Base-by-base conservation (phyloP, 495 filamentous ascomycete species). In the Rhypophila decipiens region DNA sequence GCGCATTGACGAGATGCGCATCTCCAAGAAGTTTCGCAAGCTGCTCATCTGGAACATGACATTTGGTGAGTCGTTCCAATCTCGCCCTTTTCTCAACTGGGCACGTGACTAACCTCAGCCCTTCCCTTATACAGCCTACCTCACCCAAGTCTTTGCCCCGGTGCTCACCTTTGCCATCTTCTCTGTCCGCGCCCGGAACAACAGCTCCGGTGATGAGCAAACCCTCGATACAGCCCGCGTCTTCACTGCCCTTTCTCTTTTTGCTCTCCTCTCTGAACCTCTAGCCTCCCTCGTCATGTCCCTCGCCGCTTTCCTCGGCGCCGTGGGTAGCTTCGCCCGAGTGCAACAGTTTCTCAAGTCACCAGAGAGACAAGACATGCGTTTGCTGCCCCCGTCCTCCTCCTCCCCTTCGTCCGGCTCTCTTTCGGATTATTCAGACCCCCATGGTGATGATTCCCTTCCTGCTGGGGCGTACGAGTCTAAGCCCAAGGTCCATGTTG, bases 181-280 rank as follows among this genome's bases (percentile, higher is more conserved):
- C 27, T 54, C 58, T 5, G 43, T 55, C 8, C 54, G 51, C 18
- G 58, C 58, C 27, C 48, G 58, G 11, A 38, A 57, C 47, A 42
- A 31, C 18, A 66, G 70, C 11, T n/a, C n/a, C n/a, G n/a, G n/a
- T n/a, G n/a, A n/a, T n/a, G 57, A 59, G 21, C 31, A 44, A 36
- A 71, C 69, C 3, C 57, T 83, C 20, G 71, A 72, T 37, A 75
- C 74, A 4, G 64, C 75, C 2, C 68, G 61, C 22, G 69, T 76
- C 1, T 84, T 79, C 57, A 84, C 82, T 0, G 73, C 82, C 0
- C 50, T 85, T 2, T 79, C 81, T 0, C 73, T 85, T 1, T 79
- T 85, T 45, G 64, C 76, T 0, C 69, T 86, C 18, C 61, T 86
- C 13, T 67, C 79, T 1, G 72, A 78, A 33, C 83, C 83, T 0